Evolutionary conservation across 768 basidiomycete species (phyloP), one percentile per base, ranked within the genome.

Genomic region (Peribolospora baueri): DNA sequence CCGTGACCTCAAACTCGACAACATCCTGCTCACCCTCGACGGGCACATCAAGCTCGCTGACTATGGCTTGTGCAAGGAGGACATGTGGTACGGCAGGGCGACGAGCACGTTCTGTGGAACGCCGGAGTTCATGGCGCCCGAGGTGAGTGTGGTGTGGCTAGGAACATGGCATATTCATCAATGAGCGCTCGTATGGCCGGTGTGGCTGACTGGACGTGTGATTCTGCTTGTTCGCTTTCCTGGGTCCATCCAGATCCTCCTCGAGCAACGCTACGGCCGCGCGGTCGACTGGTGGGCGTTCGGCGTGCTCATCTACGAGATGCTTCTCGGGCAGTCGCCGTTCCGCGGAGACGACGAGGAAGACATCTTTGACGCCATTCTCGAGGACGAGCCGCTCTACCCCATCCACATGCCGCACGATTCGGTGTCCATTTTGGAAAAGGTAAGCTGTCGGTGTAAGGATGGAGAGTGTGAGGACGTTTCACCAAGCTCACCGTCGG

Each of bases 251-350:
- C 58, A 97, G 90, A 98, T 98, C 68, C 74, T 98, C 53, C 76
- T 97, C n/a, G 93, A 98, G 70, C 93, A 97, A 70, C 83, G 88
- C 50, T 98, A 98, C 63, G 90, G 88, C 7, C 85, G 88, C 45
- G 91, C 93, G 8, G 93, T 98, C 46, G 93, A 98, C 66, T 98
- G 93, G 93, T 98, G 93, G 93, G 93, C 93, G 9, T 97, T 97
- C 66, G 93, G 93, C 60, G 93, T 98, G 4, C 70, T 98, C 62
- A 95, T 83, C 37, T 98, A 98, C 66, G 93, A 98, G 70, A 98
- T 98, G 93, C 70, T 98, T 54, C 74, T 97, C 37, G 93, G 93
- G 49, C 93, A 97, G 70, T 97, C 93, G 4, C 93, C 93, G 3
- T 98, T 98, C 81, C 81, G 90, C 48, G 93, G 93, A 56, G 93